These are phyloP conservation scores for Paratinospora sagittata DNA, from an alignment of 164 flowering plant genomes.

Conservation along the genomic window DNA sequence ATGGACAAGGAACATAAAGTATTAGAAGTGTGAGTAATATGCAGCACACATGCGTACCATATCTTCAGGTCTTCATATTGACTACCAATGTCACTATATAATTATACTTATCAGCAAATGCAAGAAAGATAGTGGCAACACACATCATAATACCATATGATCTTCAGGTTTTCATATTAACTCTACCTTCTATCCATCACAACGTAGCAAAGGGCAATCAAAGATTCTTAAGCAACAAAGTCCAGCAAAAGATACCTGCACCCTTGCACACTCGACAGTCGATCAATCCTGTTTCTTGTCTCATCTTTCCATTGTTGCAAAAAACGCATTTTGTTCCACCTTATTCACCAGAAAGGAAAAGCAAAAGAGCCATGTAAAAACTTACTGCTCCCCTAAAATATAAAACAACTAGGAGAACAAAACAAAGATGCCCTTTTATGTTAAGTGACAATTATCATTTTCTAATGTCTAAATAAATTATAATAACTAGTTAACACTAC, in stretches of 20 bases:
- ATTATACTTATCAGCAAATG: background rate
- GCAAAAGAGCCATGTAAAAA: too few species aligned
- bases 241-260: conserved; percentile 51
- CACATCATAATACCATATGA: background rate
- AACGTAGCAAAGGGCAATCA: background rate
- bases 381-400: too few species aligned
- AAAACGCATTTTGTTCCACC: conserved; percentile 97
- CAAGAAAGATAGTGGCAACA: background rate
- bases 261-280: conserved; percentile 96
- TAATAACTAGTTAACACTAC: too few species aligned
- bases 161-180: too few species aligned
- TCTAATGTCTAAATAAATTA: too few species aligned
- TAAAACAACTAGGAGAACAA: too few species aligned
- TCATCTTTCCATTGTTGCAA: conserved; percentile 84
- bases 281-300: conserved; percentile 60
- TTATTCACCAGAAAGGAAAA: conserved; percentile 24
- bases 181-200: background rate
- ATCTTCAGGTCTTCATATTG: background rate
- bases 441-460: too few species aligned
- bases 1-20: background rate
- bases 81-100: background rate
- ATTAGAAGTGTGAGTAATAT: background rate
- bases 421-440: too few species aligned
- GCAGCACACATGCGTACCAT: too few species aligned
- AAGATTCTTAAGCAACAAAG: background rate